Evolutionary conservation across 1,139 yeast genomes (phyloP), one percentile per base, ranked within the genome.

Genomic region (Tardiomyces digboiensis): DNA sequence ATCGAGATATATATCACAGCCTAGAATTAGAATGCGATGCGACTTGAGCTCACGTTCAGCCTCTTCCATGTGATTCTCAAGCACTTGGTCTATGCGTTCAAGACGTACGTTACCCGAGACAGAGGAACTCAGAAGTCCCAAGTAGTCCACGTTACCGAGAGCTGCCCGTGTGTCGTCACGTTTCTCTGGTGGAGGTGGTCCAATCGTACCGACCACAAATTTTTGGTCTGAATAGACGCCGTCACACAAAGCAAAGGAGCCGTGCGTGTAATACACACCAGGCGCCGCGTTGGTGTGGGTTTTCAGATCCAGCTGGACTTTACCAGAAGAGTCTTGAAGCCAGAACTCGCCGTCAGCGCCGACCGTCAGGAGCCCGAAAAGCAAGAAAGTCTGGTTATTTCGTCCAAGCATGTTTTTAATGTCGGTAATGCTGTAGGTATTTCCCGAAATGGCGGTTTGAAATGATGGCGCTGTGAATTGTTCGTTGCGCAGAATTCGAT

Each of bases 131-230:
- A 73, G 76, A n/a, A 83, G 69, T 1, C 94, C 91, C 57, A 84
- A 67, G 53, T 87, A 81, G 60, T 91, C 97, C 20, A 86, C 58
- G 53, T 82, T 75, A 1, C 96, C 97, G 50, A 78, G 81, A 1
- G 81, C 80, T 37, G 81, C 89, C 45, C 80, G 59, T 0, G 93
- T 72, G 1, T 57, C 61, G 14, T 74, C 80, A 48, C 97, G 69
- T 52, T 76, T 70, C 59, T 91, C 98, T 2, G 88, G 82, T 0
- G 94, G 89, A 1, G 98, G 98, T 48, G 87, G 96, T 1, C 85
- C 85, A 44, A 89, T 71, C 13, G 83, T 75, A 33, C 84, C 74
- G 1, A 84, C 95, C 50, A 82, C 78, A 57, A 91, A 88, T 37
- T 74, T 76, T 20, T 82, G 83, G 19, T 78, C 74, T 13, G 70